These are phyloP conservation scores for Globisporangium okanoganense DNA, from an alignment of 352 stramenopile genomes.

Conservation along the genomic window DNA sequence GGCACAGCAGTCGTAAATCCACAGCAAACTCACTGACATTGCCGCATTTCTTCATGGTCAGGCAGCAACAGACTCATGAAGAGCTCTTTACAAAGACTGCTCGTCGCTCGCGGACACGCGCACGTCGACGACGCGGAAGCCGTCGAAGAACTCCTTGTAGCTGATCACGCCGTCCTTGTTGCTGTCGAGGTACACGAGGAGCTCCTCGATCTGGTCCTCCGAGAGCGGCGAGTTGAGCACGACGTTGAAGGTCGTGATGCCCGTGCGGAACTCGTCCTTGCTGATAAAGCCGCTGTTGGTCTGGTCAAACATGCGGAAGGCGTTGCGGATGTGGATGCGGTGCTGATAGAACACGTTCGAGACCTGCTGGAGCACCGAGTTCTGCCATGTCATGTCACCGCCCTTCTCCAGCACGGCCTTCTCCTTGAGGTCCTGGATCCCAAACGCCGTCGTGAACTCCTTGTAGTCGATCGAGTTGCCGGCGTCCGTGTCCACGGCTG, in stretches of 20 bases:
- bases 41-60: background rate
- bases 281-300: constrained; percentile 77
- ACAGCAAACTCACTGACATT: background rate
- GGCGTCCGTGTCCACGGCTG: constrained; percentile 84
- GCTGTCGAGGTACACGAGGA: constrained; percentile 85
- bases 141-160: constrained; percentile 94
- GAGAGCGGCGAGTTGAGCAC: constrained; percentile 89
- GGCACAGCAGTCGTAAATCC: background rate
- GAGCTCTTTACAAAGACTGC: background rate
- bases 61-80: background rate
- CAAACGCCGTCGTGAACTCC: constrained; percentile 90
- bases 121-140: constrained; percentile 87
- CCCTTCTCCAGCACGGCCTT: constrained; percentile 44
- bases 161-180: constrained; percentile 90
- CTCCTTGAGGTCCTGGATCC: constrained; percentile 77
- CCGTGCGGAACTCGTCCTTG: constrained; percentile 82
- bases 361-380: constrained; percentile 90
- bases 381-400: constrained; percentile 83
- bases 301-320: constrained; percentile 91
- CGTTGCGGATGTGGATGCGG: constrained; percentile 89
- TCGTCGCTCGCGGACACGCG: constrained; percentile 36
- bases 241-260: constrained; percentile 86
- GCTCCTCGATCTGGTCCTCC: constrained; percentile 89
- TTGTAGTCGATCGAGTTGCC: constrained; percentile 91
- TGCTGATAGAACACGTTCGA: constrained; percentile 95